These are phyloP conservation scores for Sparassis latifolia DNA, from an alignment of 1,284 basidiomycete species.

Conservation along the genomic window DNA sequence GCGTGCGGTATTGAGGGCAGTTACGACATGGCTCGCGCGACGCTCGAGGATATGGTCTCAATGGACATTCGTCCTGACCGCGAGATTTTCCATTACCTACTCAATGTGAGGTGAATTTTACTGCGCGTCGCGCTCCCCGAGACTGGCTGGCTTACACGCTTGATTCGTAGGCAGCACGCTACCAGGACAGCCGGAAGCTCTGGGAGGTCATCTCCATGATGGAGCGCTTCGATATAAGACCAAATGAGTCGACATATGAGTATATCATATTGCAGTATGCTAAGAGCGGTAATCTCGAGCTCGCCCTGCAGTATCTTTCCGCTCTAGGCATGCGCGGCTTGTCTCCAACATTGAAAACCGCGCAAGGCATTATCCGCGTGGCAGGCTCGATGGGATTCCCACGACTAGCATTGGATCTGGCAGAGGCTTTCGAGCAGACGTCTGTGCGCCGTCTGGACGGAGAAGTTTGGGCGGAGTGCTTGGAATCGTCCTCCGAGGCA, in stretches of 20 bases:
- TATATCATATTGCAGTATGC: slow-evolving; percentile 45
- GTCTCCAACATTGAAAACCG: slow-evolving; percentile 41
- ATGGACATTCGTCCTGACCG: slow-evolving; percentile 50
- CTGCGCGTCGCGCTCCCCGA: neutral
- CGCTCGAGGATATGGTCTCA: slow-evolving; percentile 66
- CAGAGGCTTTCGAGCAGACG: slow-evolving; percentile 47
- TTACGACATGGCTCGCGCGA: slow-evolving; percentile 54
- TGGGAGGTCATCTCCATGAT: slow-evolving; percentile 38
- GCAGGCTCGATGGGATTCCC: slow-evolving; percentile 45
- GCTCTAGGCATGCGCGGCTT: slow-evolving; percentile 42
- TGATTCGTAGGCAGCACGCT: slow-evolving; percentile 15
- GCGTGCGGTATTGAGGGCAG: slow-evolving; percentile 36
- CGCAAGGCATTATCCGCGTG: slow-evolving; percentile 41
- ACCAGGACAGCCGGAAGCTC: slow-evolving; percentile 14
- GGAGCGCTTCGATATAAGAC: slow-evolving; percentile 39
- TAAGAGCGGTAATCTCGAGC: slow-evolving; percentile 49
- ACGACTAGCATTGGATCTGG: slow-evolving; percentile 64
- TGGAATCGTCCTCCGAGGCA: slow-evolving; percentile 48
- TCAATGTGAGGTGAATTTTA: slow-evolving; percentile 40
- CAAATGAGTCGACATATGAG: slow-evolving; percentile 47
- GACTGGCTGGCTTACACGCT: neutral
- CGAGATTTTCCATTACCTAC: slow-evolving; percentile 56
- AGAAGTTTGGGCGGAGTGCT: slow-evolving; percentile 53
- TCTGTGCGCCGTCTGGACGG: slow-evolving; percentile 46
- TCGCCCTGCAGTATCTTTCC: slow-evolving; percentile 49